Base-by-base conservation (phyloP, 805 yeast species). In the Nakazawaea siamensis region DNA sequence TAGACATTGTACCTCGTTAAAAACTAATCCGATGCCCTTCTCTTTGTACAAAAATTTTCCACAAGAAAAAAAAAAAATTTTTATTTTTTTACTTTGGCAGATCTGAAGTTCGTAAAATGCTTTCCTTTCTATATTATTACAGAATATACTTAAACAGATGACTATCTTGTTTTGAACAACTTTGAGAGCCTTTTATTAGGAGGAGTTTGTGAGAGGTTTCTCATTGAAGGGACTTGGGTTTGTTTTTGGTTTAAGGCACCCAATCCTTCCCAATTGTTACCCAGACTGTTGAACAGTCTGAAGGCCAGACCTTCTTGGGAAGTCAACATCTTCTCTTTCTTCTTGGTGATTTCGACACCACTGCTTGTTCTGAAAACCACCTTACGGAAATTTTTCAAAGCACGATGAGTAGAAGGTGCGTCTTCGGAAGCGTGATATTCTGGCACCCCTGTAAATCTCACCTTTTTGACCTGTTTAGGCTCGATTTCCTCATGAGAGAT, bases 371-470 rank as follows among this genome's bases (percentile, higher is more conserved):
- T 46, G 6, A 57, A 52, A 52, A 59, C 55, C 32, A 52, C 54
- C 38, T 54, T 58, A 31, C 58, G 44, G 39, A 57, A 40, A 32
- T 58, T 62, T 33, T 58, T 58, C 33, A 52, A 54, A 40, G 55
- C 46, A 29, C 50, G 53, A 33, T 47, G 50, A 4, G 62, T 56
- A 3, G 73, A 58, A 1, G 78, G 78, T 1, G 71, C 73, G 51
- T 73, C 80, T 47, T 73, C 80, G 5, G 64, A 71, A 23, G 64
- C 72, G 2, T 64, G 47, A 37, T 69, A 73, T 33, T 62, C 68
- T 1, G 70, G 62, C 4, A 73, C 77, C 0, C 77, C 78, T 4
- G 55, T 54, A 41, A 73, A 73, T 21, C 79, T 48, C 9, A 73
- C 78, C 42, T 57, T 68, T 42, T 69, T 71, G 2, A 51, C 34